phyloP scores from a whole-genome alignment of 352 stramenopile species.

The Globisporangium recalcitrans region DNA sequence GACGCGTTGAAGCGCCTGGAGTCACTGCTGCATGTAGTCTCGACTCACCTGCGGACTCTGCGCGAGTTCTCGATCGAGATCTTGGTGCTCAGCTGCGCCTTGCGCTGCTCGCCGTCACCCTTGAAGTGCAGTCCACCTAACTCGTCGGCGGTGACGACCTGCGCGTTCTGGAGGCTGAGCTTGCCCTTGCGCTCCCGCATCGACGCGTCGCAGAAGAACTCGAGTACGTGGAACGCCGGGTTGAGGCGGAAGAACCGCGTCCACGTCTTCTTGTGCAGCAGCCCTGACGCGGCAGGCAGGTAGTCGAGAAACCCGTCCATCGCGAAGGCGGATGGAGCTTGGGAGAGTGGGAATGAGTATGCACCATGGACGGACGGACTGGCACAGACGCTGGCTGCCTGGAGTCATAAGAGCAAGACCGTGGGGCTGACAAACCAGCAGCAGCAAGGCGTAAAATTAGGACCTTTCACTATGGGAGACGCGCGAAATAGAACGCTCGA shows the following conservation, averaged over 20 bases:
- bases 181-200: conserved; percentile 36
- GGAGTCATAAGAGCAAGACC: background rate
- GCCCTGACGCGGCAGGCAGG: conserved; percentile 24
- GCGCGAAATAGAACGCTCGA: conserved; percentile 4
- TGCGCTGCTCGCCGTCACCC: conserved; percentile 1
- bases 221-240: conserved; percentile 41
- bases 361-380: too few species aligned
- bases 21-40: conserved; percentile 42
- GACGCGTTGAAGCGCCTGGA: conserved; percentile 29
- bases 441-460: background rate
- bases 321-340: background rate
- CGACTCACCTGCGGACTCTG: conserved; percentile 33
- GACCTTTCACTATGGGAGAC: background rate
- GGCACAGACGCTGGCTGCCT: too few species aligned
- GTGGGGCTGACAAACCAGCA: background rate
- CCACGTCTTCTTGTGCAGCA: conserved; percentile 43
- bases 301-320: conserved; percentile 67
- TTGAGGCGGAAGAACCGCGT: conserved; percentile 49
- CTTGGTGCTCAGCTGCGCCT: conserved; percentile 16
- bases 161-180: conserved; percentile 35
- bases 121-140: conserved; percentile 40
- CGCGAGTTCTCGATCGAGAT: conserved; percentile 47
- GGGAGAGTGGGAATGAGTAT: background rate
- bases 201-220: conserved; percentile 49
- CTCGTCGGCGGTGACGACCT: conserved; percentile 49